Conservation (phyloP, 306 rosid species). For the Oemleria cerasiformis region DNA sequence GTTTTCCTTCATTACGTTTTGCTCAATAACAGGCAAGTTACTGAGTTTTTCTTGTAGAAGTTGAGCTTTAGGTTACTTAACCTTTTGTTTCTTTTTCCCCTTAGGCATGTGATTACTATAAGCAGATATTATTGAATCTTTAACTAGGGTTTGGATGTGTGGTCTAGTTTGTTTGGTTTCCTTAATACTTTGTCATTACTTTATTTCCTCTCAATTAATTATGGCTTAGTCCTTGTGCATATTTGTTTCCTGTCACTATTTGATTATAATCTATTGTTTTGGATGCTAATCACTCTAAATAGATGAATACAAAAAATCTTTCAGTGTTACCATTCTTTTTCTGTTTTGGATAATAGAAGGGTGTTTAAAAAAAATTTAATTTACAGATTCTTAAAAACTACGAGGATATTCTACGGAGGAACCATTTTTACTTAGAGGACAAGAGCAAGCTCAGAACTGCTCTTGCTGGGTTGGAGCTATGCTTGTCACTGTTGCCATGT, state of each 20-base stretch:
- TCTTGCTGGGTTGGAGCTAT: conserved; percentile 68
- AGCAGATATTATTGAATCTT: not conserved
- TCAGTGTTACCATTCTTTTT: not conserved
- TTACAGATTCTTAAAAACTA: conserved; percentile 77
- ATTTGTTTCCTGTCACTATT: not conserved
- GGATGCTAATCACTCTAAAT: not conserved
- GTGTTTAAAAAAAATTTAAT: conserved; percentile 26
- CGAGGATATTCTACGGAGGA: conserved; percentile 63
- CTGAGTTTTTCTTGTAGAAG: not conserved
- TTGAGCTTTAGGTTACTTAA: not conserved
- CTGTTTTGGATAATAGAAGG: not conserved
- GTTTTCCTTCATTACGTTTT: not conserved
- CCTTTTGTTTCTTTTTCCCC: not conserved
- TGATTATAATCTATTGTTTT: not conserved
- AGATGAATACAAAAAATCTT: not conserved
- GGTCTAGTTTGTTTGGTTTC: not conserved
- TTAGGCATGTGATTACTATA: not conserved
- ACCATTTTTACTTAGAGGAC: conserved; percentile 64
- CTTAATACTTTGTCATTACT: not conserved
- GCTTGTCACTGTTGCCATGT: conserved; percentile 82
- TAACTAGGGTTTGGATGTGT: not conserved
- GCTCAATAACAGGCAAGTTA: not conserved
- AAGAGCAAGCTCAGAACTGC: conserved; percentile 64
- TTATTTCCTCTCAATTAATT: not conserved
- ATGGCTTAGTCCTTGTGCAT: not conserved